Evolutionary conservation across 306 rosid genomes (phyloP), one percentile per base, ranked within the genome.

Genomic region (Hippophae tibetana): DNA sequence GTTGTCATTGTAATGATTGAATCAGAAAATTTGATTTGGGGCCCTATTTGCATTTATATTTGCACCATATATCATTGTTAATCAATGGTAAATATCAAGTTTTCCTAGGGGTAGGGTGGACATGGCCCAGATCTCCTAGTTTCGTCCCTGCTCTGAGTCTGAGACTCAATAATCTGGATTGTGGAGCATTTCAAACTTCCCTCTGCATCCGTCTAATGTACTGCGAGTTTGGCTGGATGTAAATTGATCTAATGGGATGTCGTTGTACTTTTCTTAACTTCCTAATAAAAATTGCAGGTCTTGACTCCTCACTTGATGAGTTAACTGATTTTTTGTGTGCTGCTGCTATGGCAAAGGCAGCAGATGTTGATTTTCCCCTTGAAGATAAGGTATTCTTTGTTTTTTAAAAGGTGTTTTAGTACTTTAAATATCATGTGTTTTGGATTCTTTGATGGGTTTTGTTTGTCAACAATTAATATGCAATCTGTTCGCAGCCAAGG

Each of bases 281-380:
- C 13, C 41, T 54, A 49, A 64, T 38, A 70, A 68, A 73, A 66
- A 54, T 58, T 61, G 60, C 80, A 92, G 99, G 99, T 49, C 57
- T 9, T 6, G 59, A 75, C 41, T 54, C 96, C 27, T 71, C 94
- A 8, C 74, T 93, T 56, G 88, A 27, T 2, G 97, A 84, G 10
- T 59, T 93, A 76, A 76, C 77, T 13, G 99, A 93, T 67, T 84
- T 82, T 61, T 84, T 89, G 25, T 58, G 66, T 58, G 95, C 82
- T 74, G 95, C 95, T 54, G 93, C 84, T 64, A 54, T 74, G 67
- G 81, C 79, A 6, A 82, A 75, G 76, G 80, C 68, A 10, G 81
- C 72, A 59, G 87, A 89, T 76, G 82, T 71, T 60, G 73, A 76
- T 64, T 51, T 57, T 10, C 80, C 81, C 11, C 70, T 71, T 41